A percentile compares a stretch with the other conserved stretches of the same genome.
Evolutionary conservation across 352 stramenopile genomes (phyloP).

Genomic region (Phytophthora foliorum): DNA sequence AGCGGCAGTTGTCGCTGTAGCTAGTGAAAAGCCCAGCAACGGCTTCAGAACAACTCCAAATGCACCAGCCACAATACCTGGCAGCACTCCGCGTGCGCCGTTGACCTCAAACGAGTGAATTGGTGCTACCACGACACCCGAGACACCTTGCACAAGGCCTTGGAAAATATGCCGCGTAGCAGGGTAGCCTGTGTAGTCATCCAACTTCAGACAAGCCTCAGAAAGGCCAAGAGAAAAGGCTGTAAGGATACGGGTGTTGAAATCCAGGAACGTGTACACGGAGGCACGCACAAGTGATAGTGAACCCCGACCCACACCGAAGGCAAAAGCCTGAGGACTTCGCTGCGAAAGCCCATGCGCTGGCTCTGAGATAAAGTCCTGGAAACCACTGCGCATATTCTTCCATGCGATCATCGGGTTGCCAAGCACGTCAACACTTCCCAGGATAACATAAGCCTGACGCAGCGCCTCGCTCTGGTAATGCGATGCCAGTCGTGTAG

Average conservation of each 20-base stretch:
- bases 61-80: slow-evolving; percentile 78
- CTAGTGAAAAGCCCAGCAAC: slow-evolving; percentile 80
- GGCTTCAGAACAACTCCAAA: slow-evolving; percentile 89
- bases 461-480: slow-evolving; percentile 91
- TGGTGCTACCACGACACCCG: slow-evolving; percentile 82
- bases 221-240: slow-evolving; percentile 84
- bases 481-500: slow-evolving; percentile 74
- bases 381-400: slow-evolving; percentile 83
- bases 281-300: slow-evolving; percentile 86
- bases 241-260: slow-evolving; percentile 88
- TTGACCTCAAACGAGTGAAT: slow-evolving; percentile 89
- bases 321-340: slow-evolving; percentile 83
- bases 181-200: slow-evolving; percentile 90
- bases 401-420: slow-evolving; percentile 92
- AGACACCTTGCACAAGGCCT: slow-evolving; percentile 86
- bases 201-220: slow-evolving; percentile 87
- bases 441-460: slow-evolving; percentile 90
- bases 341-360: slow-evolving; percentile 81
- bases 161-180: slow-evolving; percentile 90
- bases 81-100: slow-evolving; percentile 77
- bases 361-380: slow-evolving; percentile 87
- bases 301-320: slow-evolving; percentile 82
- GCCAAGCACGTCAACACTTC: slow-evolving; percentile 88
- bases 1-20: slow-evolving; percentile 72
- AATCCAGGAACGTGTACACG: slow-evolving; percentile 90